A percentile compares a stretch with the other conserved stretches of the same genome.
These are phyloP conservation scores for Abrus precatorius DNA, from an alignment of 306 rosid genomes.

Conservation along the genomic window DNA sequence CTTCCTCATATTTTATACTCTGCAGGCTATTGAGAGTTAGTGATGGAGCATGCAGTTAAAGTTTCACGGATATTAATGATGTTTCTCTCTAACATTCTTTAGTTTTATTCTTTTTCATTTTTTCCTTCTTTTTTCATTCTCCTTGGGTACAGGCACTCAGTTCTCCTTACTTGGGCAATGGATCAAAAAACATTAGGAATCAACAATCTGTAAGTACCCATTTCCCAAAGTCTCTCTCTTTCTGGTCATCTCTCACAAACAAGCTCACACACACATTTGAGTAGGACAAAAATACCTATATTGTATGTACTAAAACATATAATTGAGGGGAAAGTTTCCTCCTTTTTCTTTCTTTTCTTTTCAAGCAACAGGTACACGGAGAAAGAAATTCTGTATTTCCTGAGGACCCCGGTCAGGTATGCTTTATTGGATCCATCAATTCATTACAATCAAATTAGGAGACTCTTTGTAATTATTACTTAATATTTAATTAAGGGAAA, in stretches of 20 bases:
- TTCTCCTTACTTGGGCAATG: conserved; percentile 79
- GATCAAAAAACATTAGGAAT: conserved; percentile 69
- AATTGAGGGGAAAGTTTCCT: conserved; percentile 43
- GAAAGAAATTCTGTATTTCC: conserved; percentile 62
- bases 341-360: conserved; percentile 15
- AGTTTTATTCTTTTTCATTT: conserved; percentile 41
- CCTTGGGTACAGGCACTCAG: conserved; percentile 74
- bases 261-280: background rate
- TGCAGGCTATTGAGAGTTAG: conserved; percentile 49
- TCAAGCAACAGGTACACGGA: conserved; percentile 51
- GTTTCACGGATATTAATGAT: conserved; percentile 40
- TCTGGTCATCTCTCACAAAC: background rate
- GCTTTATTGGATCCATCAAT: conserved; percentile 55
- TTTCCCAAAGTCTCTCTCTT: conserved; percentile 50
- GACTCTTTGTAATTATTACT: conserved; percentile 40
- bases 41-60: conserved; percentile 64
- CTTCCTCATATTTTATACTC: conserved; percentile 43
- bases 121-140: background rate
- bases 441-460: conserved; percentile 47
- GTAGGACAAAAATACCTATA: conserved; percentile 40
- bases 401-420: conserved; percentile 68
- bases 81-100: conserved; percentile 59
- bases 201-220: conserved; percentile 69
- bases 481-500: conserved; percentile 15
- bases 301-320: conserved; percentile 23